phyloP scores from a whole-genome alignment of 148 eudicot genomes.

The Diospyros lotus region DNA sequence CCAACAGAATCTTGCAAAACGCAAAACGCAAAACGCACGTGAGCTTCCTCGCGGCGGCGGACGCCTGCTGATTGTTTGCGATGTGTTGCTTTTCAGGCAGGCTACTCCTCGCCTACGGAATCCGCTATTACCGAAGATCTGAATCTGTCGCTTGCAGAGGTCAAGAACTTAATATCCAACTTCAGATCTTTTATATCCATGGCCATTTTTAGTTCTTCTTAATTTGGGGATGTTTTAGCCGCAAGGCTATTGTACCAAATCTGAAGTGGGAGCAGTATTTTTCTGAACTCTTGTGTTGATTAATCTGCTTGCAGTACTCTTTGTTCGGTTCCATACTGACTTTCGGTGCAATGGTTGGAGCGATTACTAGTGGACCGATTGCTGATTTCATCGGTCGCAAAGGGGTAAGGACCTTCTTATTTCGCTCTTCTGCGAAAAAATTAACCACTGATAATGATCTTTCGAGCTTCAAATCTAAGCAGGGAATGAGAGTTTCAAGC shows the following conservation, averaged over 20 bases:
- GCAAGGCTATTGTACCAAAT: neutral
- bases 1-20: neutral
- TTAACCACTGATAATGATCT: neutral
- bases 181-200: neutral
- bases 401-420: slow-evolving; percentile 52
- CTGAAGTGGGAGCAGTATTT: neutral
- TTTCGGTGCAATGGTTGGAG: slow-evolving; percentile 94
- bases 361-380: slow-evolving; percentile 82
- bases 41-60: neutral
- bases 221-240: neutral
- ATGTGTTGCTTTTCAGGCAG: slow-evolving; percentile 47
- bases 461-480: slow-evolving; percentile 17
- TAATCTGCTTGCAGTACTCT: slow-evolving; percentile 51
- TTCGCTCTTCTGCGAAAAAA: neutral
- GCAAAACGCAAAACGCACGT: neutral
- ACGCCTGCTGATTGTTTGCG: too few relatives aligned
- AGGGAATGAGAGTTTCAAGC: slow-evolving; percentile 81
- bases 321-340: slow-evolving; percentile 85
- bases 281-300: slow-evolving; percentile 1
- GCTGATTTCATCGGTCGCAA: slow-evolving; percentile 85
- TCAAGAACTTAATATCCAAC: neutral
- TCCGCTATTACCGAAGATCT: slow-evolving; percentile 69
- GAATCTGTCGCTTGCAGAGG: slow-evolving; percentile 71
- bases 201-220: neutral
- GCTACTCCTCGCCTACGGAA: slow-evolving; percentile 82